phyloP scores from a whole-genome alignment of 371 early-diverging fungal genomes.

The Mucor lusitanicus region DNA sequence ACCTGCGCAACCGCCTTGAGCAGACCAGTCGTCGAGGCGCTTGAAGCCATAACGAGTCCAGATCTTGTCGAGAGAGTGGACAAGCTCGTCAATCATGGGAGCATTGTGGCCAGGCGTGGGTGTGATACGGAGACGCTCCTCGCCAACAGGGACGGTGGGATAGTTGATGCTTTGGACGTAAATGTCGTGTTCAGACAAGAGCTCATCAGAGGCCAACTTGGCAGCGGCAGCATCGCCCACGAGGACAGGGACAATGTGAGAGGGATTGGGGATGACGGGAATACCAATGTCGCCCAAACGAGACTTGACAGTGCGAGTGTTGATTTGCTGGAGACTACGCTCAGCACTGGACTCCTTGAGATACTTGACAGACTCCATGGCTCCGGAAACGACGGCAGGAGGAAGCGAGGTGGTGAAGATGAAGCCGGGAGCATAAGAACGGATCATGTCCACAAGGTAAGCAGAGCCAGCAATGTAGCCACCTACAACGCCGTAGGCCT shows the following conservation, averaged over 20 bases:
- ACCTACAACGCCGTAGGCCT: conserved; percentile 97
- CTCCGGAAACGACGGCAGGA: conserved; percentile 91
- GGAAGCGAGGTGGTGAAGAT: conserved; percentile 99
- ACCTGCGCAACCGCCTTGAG: conserved; percentile 86
- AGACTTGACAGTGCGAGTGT: conserved; percentile 86
- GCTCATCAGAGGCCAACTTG: conserved; percentile 90
- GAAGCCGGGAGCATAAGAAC: conserved; percentile 98
- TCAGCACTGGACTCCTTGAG: conserved; percentile 82
- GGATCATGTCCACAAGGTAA: conserved; percentile 91
- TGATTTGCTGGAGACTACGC: conserved; percentile 89
- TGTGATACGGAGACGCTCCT: conserved; percentile 97
- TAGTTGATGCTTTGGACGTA: conserved; percentile 98
- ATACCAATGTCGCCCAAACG: conserved; percentile 85
- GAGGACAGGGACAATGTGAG: conserved; percentile 97
- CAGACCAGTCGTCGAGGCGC: conserved; percentile 84
- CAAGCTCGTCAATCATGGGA: conserved; percentile 82
- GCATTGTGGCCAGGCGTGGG: conserved; percentile 94
- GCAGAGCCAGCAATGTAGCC: conserved; percentile 96
- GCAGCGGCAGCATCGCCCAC: conserved; percentile 95
- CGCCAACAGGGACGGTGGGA: conserved; percentile 95
- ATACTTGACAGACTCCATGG: conserved; percentile 89
- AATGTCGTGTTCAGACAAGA: conserved; percentile 86
- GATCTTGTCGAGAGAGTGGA: conserved; percentile 80
- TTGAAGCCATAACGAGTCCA: conserved; percentile 88
- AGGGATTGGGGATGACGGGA: conserved; percentile 97